These are phyloP conservation scores for Asterella californica DNA, from an alignment of 225 moss, liverwort and hornwort species.

Conservation along the genomic window DNA sequence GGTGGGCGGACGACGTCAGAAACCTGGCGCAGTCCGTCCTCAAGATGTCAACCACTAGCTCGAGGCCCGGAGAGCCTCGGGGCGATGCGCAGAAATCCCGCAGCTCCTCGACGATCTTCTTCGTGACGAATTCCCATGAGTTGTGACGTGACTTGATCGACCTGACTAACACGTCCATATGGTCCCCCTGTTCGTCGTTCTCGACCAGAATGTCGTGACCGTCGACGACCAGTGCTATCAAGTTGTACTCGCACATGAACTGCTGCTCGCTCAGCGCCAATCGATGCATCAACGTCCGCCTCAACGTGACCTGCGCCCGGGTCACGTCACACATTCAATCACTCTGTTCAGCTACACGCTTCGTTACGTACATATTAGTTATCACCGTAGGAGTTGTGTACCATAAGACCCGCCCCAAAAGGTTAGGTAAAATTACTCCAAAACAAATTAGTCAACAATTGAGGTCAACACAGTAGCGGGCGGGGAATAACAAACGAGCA, in stretches of 20 bases:
- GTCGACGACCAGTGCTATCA: conserved; percentile 12
- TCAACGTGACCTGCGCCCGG: conserved; percentile 19
- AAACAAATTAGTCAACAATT: too few relatives aligned
- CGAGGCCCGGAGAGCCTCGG: conserved; percentile 11
- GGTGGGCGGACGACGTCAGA: conserved; percentile 1
- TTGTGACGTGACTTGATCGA: conserved; percentile 17
- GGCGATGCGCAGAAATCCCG: conserved; percentile 24
- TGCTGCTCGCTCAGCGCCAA: conserved; percentile 22
- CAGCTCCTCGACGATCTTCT: conserved; percentile 17
- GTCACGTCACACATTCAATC: not conserved
- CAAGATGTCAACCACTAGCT: conserved; percentile 17
- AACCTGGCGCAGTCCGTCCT: conserved; percentile 15
- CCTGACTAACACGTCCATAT: conserved; percentile 16
- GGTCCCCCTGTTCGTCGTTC: conserved; percentile 19
- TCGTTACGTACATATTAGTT: too few relatives aligned
- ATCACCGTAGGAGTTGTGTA: too few relatives aligned
- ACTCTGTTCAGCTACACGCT: too few relatives aligned
- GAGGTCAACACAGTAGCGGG: too few relatives aligned
- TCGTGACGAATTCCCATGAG: conserved; percentile 18
- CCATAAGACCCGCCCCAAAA: too few relatives aligned
- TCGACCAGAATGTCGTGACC: conserved; percentile 23
- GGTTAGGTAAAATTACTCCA: too few relatives aligned
- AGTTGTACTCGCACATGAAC: conserved; percentile 25
- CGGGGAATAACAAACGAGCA: too few relatives aligned
- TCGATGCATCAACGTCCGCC: conserved; percentile 18